These are phyloP conservation scores for Globisporangium nunn DNA, from an alignment of 352 stramenopile genomes.

Conservation along the genomic window DNA sequence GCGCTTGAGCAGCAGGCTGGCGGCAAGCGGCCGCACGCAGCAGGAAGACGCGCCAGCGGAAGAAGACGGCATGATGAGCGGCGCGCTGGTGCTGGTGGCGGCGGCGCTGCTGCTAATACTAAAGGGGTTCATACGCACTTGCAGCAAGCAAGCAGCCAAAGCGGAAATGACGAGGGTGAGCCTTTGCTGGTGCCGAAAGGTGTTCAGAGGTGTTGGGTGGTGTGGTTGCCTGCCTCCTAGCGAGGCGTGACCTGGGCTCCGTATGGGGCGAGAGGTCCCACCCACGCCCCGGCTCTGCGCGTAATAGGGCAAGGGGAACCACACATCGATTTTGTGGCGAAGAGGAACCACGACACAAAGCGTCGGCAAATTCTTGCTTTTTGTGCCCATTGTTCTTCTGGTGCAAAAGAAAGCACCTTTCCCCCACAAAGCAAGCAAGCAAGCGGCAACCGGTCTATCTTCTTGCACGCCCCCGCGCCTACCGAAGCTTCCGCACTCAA, in stretches of 20 bases:
- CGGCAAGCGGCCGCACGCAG: constrained; percentile 24
- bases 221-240: too few species aligned
- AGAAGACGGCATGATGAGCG: constrained; percentile 25
- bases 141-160: background rate
- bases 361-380: too few species aligned
- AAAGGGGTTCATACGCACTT: background rate
- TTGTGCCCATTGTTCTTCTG: too few species aligned
- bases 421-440: too few species aligned
- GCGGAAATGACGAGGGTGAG: background rate
- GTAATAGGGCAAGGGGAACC: background rate
- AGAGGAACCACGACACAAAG: too few species aligned
- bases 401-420: too few species aligned
- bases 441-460: too few species aligned
- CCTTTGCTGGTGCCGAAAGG: too few species aligned
- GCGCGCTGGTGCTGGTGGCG: too few species aligned
- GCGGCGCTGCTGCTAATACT: constrained; percentile 3
- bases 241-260: background rate
- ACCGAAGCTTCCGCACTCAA: too few species aligned
- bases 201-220: too few species aligned
- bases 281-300: background rate
- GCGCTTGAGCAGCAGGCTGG: constrained; percentile 36
- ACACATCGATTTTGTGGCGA: background rate
- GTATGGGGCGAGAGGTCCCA: background rate
- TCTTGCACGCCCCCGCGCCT: too few species aligned
- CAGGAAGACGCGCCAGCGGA: background rate